These are phyloP conservation scores for Clonostachys rhizophaga DNA, from an alignment of 2,329 filamentous ascomycete genomes.

Conservation along the genomic window DNA sequence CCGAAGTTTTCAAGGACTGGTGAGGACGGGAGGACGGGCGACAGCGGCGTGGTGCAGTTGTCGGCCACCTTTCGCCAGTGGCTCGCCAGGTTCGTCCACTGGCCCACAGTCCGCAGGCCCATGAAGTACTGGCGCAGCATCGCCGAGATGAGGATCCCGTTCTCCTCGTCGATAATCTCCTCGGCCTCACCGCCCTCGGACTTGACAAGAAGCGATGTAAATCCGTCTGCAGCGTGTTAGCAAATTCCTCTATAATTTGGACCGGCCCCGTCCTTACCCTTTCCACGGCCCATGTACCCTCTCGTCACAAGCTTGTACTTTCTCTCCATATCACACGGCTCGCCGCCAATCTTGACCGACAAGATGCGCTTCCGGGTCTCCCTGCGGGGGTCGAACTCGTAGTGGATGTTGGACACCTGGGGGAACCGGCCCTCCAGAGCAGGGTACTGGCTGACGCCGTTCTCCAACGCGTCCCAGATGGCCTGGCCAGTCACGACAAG, in stretches of 20 bases:
- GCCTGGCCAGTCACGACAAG: constrained; percentile 67
- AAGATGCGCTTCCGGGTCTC: constrained; percentile 59
- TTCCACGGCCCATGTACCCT: constrained; percentile 85
- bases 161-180: constrained; percentile 80
- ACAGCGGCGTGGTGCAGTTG: constrained; percentile 14
- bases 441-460: constrained; percentile 74
- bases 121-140: constrained; percentile 91
- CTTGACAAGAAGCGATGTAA: constrained; percentile 67
- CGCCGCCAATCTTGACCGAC: constrained; percentile 54
- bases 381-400: constrained; percentile 63
- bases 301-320: constrained; percentile 73
- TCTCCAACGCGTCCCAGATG: constrained; percentile 78
- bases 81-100: constrained; percentile 69
- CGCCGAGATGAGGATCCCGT: constrained; percentile 79
- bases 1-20: background rate
- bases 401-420: constrained; percentile 79
- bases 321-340: constrained; percentile 55
- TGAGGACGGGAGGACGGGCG: constrained; percentile 6
- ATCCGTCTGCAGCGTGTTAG: constrained; percentile 58
- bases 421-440: constrained; percentile 81
- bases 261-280: constrained; percentile 31
- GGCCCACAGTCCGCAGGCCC: constrained; percentile 73
- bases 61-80: constrained; percentile 60
- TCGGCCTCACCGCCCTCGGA: constrained; percentile 72
- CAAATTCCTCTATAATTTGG: background rate